A percentile compares a stretch with the other conserved stretches of the same genome.
Conservation (phyloP, 2,329 filamentous ascomycete species). For the Verticillium longisporum region DNA sequence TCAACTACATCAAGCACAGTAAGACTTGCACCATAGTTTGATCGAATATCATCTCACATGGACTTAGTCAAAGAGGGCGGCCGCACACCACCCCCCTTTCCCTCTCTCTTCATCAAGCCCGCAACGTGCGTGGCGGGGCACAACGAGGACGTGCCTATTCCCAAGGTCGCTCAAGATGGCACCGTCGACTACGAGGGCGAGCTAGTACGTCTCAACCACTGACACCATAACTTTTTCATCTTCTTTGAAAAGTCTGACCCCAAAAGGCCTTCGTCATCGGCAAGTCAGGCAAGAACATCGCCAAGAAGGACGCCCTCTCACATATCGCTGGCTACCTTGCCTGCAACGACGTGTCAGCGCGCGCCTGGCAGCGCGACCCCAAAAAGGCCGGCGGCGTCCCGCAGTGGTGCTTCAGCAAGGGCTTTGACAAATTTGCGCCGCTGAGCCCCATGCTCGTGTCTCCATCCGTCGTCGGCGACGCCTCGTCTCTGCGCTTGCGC, state of each 20-base stretch:
- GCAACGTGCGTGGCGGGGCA: slow-evolving; percentile 28
- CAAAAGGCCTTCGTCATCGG: slow-evolving; percentile 41
- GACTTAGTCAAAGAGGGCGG: slow-evolving; percentile 42
- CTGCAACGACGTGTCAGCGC: slow-evolving; percentile 49
- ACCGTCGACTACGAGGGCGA: slow-evolving; percentile 45
- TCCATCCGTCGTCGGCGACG: slow-evolving; percentile 19
- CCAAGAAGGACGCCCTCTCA: slow-evolving; percentile 31
- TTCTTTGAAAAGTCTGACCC: not conserved
- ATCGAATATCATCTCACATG: not conserved
- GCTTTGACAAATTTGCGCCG: slow-evolving; percentile 47
- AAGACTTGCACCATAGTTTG: slow-evolving; percentile 1
- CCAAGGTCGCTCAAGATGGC: slow-evolving; percentile 37
- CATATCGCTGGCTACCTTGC: slow-evolving; percentile 39
- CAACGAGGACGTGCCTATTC: slow-evolving; percentile 32
- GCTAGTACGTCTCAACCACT: slow-evolving; percentile 19
- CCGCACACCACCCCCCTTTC: slow-evolving; percentile 40
- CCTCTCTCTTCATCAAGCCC: slow-evolving; percentile 45
- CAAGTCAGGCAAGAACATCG: slow-evolving; percentile 43
- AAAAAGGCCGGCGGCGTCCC: slow-evolving; percentile 26
- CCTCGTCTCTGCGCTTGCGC: slow-evolving; percentile 19
- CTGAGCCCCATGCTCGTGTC: slow-evolving; percentile 40
- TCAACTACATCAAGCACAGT: slow-evolving; percentile 30
- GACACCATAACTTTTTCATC: no score
- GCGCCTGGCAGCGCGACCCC: slow-evolving; percentile 47
- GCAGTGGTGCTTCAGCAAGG: slow-evolving; percentile 52